Evolutionary conservation across 805 yeast species (phyloP).

Genomic region (Danielia reshetovae): DNA sequence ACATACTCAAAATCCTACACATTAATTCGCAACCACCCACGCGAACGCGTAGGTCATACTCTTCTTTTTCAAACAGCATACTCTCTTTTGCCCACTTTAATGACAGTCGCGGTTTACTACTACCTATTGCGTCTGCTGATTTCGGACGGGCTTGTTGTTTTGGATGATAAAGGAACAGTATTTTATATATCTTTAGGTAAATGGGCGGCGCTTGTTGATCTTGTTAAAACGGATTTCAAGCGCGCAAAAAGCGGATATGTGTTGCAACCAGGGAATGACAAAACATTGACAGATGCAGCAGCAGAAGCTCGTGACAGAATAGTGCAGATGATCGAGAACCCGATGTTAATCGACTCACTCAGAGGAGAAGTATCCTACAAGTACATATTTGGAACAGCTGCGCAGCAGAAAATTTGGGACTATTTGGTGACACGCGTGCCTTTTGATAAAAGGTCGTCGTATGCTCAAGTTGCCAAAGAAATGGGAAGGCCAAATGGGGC

Average conservation of each 20-base stretch:
- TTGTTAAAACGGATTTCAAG: constrained; percentile 10
- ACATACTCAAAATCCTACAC: no score
- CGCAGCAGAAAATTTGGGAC: constrained; percentile 38
- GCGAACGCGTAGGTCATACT: no score
- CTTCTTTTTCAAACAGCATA: no score
- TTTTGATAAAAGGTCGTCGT: constrained; percentile 27
- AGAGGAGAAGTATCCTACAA: constrained; percentile 17
- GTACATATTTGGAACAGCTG: constrained; percentile 35
- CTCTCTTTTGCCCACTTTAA: no score
- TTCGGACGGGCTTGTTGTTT: constrained; percentile 11
- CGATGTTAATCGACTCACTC: constrained; percentile 2
- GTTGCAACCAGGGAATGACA: constrained; percentile 9
- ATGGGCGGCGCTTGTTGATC: constrained; percentile 12
- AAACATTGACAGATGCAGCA: not conserved
- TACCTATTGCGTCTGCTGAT: constrained; percentile 6
- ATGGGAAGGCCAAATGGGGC: constrained; percentile 26
- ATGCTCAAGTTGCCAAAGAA: constrained; percentile 27
- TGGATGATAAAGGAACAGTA: constrained; percentile 9
- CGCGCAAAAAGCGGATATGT: constrained; percentile 1
- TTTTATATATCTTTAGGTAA: constrained; percentile 13
- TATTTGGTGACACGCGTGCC: constrained; percentile 21
- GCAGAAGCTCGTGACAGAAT: constrained; percentile 1
- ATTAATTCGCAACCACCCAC: no score
- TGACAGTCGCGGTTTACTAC: no score
- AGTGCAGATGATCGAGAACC: constrained; percentile 5